Evolutionary conservation across 116 monocot species (phyloP).

Genomic region (Dioscorea cayenensis): DNA sequence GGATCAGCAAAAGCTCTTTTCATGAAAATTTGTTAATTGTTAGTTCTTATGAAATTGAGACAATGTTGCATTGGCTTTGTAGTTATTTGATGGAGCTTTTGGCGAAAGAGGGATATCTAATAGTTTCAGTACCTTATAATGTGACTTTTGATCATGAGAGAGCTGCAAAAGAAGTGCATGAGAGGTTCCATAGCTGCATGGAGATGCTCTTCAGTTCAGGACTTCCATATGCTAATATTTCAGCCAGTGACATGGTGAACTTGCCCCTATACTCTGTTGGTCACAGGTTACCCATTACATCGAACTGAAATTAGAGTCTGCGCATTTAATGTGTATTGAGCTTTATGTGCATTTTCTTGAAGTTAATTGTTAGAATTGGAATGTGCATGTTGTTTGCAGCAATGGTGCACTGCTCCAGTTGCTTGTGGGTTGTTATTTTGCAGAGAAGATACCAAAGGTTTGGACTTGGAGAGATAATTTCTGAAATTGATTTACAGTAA

Average conservation of each 20-base stretch:
- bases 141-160: slow-evolving; percentile 85
- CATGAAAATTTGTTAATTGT: too few species aligned
- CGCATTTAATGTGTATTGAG: too few species aligned
- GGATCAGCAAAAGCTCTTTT: too few species aligned
- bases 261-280: slow-evolving; percentile 92
- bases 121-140: slow-evolving; percentile 88
- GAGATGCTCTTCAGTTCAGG: slow-evolving; percentile 42
- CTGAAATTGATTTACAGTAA: not conserved
- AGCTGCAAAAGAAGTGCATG: slow-evolving; percentile 61
- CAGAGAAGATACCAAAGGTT: slow-evolving; percentile 88
- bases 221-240: slow-evolving; percentile 36
- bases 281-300: slow-evolving; percentile 56
- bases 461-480: slow-evolving; percentile 7
- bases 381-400: slow-evolving; percentile 29
- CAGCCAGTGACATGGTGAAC: slow-evolving; percentile 30
- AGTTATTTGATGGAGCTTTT: slow-evolving; percentile 76
- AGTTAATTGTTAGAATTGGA: not conserved
- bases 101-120: slow-evolving; percentile 74
- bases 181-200: slow-evolving; percentile 68
- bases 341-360: too few species aligned
- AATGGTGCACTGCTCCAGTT: slow-evolving; percentile 94
- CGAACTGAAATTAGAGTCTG: not conserved
- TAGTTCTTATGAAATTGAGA: not conserved
- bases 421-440: slow-evolving; percentile 84
- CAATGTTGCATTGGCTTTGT: not conserved